A percentile compares a stretch with the other conserved stretches of the same genome.
Evolutionary conservation across 805 yeast species (phyloP).

Genomic region (Pichia heedii): DNA sequence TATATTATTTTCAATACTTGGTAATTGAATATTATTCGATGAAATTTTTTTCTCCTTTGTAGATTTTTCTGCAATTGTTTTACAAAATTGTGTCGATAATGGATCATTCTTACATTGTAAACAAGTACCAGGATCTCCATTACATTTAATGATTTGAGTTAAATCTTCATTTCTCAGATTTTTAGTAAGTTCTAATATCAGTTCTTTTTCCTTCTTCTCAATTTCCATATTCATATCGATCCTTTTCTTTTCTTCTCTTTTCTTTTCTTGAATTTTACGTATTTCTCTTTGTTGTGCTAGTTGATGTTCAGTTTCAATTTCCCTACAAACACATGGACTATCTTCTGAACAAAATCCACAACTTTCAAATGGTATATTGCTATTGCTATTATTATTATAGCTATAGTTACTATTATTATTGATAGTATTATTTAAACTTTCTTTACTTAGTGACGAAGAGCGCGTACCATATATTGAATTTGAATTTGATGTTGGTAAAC

Average conservation of each 20-base stretch:
- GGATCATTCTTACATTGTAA: constrained; percentile 78
- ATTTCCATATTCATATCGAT: constrained; percentile 9
- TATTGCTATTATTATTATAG: constrained; percentile 6
- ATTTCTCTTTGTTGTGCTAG: not conserved
- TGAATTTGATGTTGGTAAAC: not conserved
- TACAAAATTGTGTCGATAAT: constrained; percentile 79
- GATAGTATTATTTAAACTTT: not conserved
- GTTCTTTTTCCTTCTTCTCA: constrained; percentile 10
- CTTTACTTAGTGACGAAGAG: too few relatives aligned
- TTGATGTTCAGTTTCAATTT: constrained; percentile 41
- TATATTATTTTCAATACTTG: not conserved
- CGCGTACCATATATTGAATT: too few relatives aligned
- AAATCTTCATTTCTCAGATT: constrained; percentile 9
- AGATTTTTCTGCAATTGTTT: constrained; percentile 52
- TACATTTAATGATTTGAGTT: constrained; percentile 41
- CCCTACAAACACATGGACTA: constrained; percentile 88
- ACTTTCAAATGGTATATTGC: constrained; percentile 39
- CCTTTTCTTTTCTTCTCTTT: constrained; percentile 9
- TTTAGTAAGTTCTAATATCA: constrained; percentile 7
- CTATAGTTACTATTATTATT: not conserved
- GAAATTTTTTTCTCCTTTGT: not conserved
- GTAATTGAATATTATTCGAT: not conserved
- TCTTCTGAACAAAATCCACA: constrained; percentile 94
- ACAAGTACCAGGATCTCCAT: constrained; percentile 87
- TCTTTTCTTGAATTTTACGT: not conserved